These are phyloP conservation scores for Betula pendula DNA, from an alignment of 306 rosid species.

Conservation along the genomic window DNA sequence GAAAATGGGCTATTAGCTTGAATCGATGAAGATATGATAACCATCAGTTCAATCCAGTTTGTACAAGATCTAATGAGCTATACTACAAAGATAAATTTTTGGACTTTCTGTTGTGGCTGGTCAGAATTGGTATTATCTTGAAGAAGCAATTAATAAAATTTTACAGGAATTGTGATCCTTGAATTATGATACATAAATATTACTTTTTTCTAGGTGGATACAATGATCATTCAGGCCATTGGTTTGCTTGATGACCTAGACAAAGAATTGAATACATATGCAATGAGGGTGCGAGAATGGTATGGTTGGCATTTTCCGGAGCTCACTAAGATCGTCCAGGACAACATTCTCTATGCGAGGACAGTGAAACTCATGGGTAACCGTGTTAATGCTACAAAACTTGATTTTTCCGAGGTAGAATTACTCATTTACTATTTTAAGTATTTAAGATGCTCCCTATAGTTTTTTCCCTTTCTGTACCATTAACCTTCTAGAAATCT, in stretches of 20 bases:
- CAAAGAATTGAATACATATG: constrained; percentile 90
- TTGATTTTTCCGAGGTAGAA: constrained; percentile 88
- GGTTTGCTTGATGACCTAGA: constrained; percentile 98
- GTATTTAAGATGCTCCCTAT: background rate
- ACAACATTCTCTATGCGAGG: constrained; percentile 82
- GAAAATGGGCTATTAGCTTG: background rate
- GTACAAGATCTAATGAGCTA: background rate
- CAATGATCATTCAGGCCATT: constrained; percentile 95
- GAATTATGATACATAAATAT: background rate
- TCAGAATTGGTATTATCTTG: background rate
- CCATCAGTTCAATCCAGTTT: background rate
- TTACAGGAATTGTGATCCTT: background rate
- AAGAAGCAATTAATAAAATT: background rate
- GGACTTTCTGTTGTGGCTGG: background rate
- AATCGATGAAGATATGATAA: background rate
- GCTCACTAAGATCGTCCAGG: constrained; percentile 81
- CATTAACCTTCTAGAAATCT: background rate
- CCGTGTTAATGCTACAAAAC: constrained; percentile 74
- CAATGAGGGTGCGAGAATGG: constrained; percentile 99
- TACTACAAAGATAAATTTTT: background rate
- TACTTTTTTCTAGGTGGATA: constrained; percentile 64
- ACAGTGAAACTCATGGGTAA: constrained; percentile 90
- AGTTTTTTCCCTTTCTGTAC: background rate
- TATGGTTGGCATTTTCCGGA: constrained; percentile 99
- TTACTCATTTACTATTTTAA: background rate